Percentiles rank a stretch among this genome's conserved stretches.
phyloP scores from a whole-genome alignment of 345 rosid species.

The Brassica rapa region DNA sequence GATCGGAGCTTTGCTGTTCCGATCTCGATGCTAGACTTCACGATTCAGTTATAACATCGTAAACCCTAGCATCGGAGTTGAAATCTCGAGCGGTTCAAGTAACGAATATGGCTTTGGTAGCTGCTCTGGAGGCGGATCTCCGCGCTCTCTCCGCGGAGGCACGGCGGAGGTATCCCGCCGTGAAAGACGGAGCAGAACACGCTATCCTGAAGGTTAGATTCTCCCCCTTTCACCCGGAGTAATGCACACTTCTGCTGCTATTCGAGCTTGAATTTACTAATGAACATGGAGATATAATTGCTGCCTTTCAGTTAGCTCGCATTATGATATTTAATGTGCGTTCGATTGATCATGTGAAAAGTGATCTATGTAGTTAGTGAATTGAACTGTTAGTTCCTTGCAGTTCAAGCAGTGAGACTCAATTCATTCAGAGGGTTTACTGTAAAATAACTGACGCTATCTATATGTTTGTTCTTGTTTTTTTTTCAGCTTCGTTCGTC shows the following conservation, averaged over 20 bases:
- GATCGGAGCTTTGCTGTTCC: constrained; percentile 34
- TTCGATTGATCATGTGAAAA: constrained; percentile 1
- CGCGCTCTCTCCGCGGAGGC: constrained; percentile 98
- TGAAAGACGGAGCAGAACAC: constrained; percentile 95
- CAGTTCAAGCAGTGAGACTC: constrained; percentile 17
- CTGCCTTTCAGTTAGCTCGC: too few relatives aligned
- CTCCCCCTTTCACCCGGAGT: not conserved
- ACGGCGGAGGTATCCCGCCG: constrained; percentile 88
- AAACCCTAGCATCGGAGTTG: constrained; percentile 23
- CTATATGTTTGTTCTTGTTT: constrained; percentile 2
- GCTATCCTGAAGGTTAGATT: constrained; percentile 76
- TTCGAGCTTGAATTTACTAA: constrained; percentile 19
- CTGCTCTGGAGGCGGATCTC: constrained; percentile 94
- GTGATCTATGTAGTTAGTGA: not conserved
- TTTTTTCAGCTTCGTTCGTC: constrained; percentile 74
- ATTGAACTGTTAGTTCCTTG: not conserved
- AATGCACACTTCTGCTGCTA: not conserved
- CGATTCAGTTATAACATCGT: constrained; percentile 5
- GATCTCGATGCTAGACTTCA: constrained; percentile 34
- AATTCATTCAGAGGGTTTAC: not conserved
- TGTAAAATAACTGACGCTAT: not conserved
- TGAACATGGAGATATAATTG: constrained; percentile 18
- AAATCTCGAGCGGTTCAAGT: constrained; percentile 26
- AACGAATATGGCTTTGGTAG: constrained; percentile 79
- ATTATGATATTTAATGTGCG: not conserved